These are phyloP conservation scores for Penicillium egyptiacum DNA, from an alignment of 495 filamentous ascomycete species.

Conservation along the genomic window DNA sequence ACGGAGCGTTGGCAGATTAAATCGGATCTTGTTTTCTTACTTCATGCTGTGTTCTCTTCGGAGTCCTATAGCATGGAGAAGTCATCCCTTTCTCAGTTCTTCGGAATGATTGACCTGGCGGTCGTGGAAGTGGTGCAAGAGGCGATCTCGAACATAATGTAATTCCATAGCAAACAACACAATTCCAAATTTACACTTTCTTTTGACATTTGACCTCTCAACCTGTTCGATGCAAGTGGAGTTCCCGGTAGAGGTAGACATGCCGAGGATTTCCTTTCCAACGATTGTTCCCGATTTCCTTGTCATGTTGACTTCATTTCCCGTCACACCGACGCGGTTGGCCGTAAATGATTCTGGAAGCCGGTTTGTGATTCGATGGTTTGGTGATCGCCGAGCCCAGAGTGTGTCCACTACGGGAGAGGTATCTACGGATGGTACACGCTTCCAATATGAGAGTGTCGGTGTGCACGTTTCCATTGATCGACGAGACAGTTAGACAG, in stretches of 20 bases:
- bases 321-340: slow-evolving; percentile 7
- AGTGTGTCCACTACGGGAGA: background rate
- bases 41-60: slow-evolving; percentile 30
- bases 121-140: slow-evolving; percentile 69
- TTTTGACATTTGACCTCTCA: background rate
- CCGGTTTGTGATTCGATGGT: slow-evolving; percentile 13
- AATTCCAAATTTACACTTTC: background rate
- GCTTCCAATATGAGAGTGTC: slow-evolving; percentile 5
- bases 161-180: slow-evolving; percentile 20
- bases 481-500: slow-evolving; percentile 3
- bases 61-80: slow-evolving; percentile 12
- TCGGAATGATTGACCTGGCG: slow-evolving; percentile 41
- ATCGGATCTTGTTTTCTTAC: slow-evolving; percentile 26
- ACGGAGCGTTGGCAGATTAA: slow-evolving; percentile 77
- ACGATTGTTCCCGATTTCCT: background rate
- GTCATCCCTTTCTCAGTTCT: slow-evolving; percentile 55
- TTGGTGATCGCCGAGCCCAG: slow-evolving; percentile 3
- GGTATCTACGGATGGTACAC: background rate
- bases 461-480: slow-evolving; percentile 14
- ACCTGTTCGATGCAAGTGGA: background rate
- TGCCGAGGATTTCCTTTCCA: background rate
- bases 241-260: background rate
- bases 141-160: slow-evolving; percentile 63
- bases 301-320: slow-evolving; percentile 9
- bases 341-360: slow-evolving; percentile 15